Evolutionary conservation across 2,329 filamentous ascomycete genomes (phyloP).

Genomic region (Aspergillus quadricinctus): DNA sequence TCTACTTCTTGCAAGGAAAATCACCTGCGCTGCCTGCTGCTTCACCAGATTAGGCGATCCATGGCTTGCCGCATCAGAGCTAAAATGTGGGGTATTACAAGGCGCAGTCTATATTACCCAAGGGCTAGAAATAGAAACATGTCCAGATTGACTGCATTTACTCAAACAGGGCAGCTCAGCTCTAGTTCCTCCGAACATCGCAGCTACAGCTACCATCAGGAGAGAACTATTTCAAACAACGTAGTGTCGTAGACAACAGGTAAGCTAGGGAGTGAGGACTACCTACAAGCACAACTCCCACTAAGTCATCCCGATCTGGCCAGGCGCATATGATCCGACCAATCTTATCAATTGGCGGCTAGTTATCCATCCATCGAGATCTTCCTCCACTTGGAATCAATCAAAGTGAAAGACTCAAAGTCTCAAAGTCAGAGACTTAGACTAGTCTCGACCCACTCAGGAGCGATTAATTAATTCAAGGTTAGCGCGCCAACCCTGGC

Average conservation of each 20-base stretch:
- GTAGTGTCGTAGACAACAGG: neutral
- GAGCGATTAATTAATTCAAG: neutral
- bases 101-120: neutral
- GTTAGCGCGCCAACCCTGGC: slow-evolving; percentile 2
- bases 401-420: neutral
- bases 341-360: neutral
- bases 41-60: neutral
- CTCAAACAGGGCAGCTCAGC: neutral
- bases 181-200: neutral
- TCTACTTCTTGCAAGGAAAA: neutral
- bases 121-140: neutral
- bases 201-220: neutral
- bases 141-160: neutral
- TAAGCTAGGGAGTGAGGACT: no score
- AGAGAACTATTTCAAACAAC: neutral
- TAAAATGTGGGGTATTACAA: neutral
- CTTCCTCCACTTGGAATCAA: neutral
- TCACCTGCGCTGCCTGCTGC: neutral
- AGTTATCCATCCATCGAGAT: neutral
- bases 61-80: neutral
- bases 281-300: no score
- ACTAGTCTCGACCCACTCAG: neutral
- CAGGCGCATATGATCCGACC: no score
- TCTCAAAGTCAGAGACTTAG: neutral
- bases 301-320: no score